These are phyloP conservation scores for Sesbania bispinosa DNA, from an alignment of 306 rosid genomes.

Conservation along the genomic window DNA sequence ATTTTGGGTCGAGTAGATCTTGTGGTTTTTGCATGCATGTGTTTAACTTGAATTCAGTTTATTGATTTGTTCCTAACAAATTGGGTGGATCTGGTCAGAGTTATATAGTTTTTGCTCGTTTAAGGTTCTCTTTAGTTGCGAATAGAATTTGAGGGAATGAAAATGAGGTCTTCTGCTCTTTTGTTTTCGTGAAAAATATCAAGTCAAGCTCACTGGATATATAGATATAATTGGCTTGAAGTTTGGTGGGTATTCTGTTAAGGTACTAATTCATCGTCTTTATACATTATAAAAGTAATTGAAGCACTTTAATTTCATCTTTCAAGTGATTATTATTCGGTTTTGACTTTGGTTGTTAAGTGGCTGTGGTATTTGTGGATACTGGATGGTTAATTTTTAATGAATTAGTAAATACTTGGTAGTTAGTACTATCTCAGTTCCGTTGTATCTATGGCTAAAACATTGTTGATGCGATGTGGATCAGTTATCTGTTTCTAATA, in stretches of 20 bases:
- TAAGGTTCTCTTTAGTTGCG: background rate
- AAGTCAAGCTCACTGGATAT: background rate
- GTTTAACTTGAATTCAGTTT: background rate
- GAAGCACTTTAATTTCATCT: background rate
- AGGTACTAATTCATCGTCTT: background rate
- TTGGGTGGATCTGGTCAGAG: constrained; percentile 21
- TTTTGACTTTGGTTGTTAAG: background rate
- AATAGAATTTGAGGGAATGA: background rate
- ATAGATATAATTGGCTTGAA: background rate
- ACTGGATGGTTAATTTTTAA: background rate
- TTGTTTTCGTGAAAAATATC: background rate
- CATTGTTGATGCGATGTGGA: background rate
- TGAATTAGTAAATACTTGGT: background rate
- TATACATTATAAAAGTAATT: background rate
- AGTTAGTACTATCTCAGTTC: background rate
- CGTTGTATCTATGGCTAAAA: background rate
- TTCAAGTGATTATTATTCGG: background rate
- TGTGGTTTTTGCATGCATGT: background rate
- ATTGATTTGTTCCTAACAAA: background rate
- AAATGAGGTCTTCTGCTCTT: background rate
- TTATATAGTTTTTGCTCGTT: background rate
- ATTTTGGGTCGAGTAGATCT: constrained; percentile 26
- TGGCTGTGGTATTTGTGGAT: background rate
- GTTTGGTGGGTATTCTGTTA: background rate
- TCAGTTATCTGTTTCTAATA: background rate